These are phyloP conservation scores for Massarina eburnea DNA, from an alignment of 2,329 filamentous ascomycete genomes.

Conservation along the genomic window DNA sequence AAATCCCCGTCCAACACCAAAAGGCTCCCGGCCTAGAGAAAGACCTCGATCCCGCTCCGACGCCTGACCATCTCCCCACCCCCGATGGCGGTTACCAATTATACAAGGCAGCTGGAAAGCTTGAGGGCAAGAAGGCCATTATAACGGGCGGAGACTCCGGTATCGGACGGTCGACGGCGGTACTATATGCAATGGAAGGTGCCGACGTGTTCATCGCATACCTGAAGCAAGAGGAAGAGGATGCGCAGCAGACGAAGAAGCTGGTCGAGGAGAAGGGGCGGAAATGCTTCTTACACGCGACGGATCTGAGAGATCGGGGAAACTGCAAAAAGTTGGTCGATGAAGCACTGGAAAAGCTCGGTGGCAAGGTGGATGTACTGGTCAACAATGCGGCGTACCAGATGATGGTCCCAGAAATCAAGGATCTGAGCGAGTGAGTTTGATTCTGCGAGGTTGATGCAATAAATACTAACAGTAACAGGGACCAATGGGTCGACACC, in stretches of 20 bases:
- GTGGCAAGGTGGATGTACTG: conserved; percentile 67
- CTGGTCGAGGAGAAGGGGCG: conserved; percentile 67
- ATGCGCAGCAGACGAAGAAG: conserved; percentile 73
- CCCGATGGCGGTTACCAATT: conserved; percentile 67
- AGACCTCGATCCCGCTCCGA: conserved; percentile 61
- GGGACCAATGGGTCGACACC: conserved; percentile 76
- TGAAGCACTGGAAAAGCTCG: conserved; percentile 65
- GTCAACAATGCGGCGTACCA: conserved; percentile 74
- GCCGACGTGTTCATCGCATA: conserved; percentile 74
- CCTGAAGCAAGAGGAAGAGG: conserved; percentile 72
- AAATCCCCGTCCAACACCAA: conserved; percentile 54
- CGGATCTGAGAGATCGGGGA: conserved; percentile 65
- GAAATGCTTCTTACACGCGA: conserved; percentile 64
- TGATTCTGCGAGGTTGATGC: neutral
- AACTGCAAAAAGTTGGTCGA: conserved; percentile 73
- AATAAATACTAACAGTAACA: conserved; percentile 25
- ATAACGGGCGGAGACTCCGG: conserved; percentile 82
- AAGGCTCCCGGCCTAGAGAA: conserved; percentile 56
- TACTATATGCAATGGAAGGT: conserved; percentile 80
- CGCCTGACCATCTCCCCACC: conserved; percentile 67
- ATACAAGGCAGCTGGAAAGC: conserved; percentile 76
- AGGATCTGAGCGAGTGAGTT: conserved; percentile 67
- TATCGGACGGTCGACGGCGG: conserved; percentile 73
- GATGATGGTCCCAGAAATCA: conserved; percentile 72
- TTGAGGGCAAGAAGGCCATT: conserved; percentile 72